A percentile compares a stretch with the other conserved stretches of the same genome.
Conservation (phyloP, 2,329 filamentous ascomycete genomes). For the Ophiostoma piceae region DNA sequence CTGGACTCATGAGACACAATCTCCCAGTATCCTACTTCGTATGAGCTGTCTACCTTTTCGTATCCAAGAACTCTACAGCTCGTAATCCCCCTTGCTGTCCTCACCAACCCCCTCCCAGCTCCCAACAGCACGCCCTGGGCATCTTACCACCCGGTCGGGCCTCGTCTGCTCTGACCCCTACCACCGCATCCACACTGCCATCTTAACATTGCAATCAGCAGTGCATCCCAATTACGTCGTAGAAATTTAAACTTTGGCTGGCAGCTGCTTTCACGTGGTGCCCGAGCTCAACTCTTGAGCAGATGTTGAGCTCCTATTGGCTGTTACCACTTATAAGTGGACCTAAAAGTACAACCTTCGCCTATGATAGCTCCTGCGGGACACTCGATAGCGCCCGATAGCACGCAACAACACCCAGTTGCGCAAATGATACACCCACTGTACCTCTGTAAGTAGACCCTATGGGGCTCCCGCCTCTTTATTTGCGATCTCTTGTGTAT, state of each 20-base stretch:
- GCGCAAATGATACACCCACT: not conserved
- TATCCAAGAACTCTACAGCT: too few species aligned
- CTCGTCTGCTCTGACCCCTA: not conserved
- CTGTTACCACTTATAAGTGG: not conserved
- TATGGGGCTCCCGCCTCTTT: constrained; percentile 6
- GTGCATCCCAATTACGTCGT: constrained; percentile 13
- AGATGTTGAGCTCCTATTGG: not conserved
- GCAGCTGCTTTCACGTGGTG: not conserved
- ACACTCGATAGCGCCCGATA: not conserved
- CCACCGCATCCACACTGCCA: not conserved
- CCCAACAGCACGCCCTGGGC: not conserved
- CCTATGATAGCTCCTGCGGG: not conserved
- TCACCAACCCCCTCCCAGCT: not conserved
- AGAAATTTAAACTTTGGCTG: constrained; percentile 7
- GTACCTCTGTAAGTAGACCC: too few species aligned
- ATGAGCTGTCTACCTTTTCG: too few species aligned
- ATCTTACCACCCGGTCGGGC: not conserved
- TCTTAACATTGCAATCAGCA: constrained; percentile 3
- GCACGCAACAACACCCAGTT: too few species aligned
- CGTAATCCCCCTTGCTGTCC: too few species aligned
- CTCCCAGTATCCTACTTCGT: too few species aligned
- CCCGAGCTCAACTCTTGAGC: not conserved
- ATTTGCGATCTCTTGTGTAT: not conserved
- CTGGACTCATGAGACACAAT: too few species aligned
- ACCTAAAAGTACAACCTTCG: not conserved